These are phyloP conservation scores for Malassezia vespertilionis DNA, from an alignment of 1,284 basidiomycete species.

Conservation along the genomic window DNA sequence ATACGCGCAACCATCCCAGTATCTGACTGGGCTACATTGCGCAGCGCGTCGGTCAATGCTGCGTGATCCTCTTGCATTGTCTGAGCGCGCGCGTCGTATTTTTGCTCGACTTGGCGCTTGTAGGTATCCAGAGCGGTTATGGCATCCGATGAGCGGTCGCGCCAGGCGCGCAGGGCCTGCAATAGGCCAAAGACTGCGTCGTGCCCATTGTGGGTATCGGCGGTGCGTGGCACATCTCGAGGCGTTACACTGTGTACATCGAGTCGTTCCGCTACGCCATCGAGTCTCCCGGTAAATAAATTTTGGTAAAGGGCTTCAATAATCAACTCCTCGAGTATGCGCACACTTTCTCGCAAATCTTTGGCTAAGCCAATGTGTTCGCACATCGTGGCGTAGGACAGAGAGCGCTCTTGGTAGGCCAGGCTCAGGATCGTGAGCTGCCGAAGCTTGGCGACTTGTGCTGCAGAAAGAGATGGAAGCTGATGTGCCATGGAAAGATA, in stretches of 20 bases:
- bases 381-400: background rate
- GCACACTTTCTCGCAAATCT: no score
- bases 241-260: background rate
- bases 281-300: background rate
- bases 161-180: background rate
- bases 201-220: background rate
- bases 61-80: background rate
- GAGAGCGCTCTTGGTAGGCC: background rate
- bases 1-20: no score
- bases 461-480: background rate
- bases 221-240: conserved; percentile 2
- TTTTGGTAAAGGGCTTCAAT: background rate
- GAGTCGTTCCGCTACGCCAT: background rate
- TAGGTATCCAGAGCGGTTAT: conserved; percentile 1
- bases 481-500: background rate
- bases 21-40: no score
- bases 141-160: background rate
- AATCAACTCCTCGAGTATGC: conserved; percentile 1
- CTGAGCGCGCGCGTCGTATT: background rate
- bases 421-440: conserved; percentile 13
- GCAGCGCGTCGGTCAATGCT: conserved; percentile 3
- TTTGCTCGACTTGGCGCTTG: background rate
- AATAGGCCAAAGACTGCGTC: background rate
- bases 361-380: background rate
- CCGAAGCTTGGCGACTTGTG: conserved; percentile 8